Percentiles rank a stretch among this genome's conserved stretches.
Evolutionary conservation across 345 rosid species (phyloP).

Genomic region (Brassica cretica): DNA sequence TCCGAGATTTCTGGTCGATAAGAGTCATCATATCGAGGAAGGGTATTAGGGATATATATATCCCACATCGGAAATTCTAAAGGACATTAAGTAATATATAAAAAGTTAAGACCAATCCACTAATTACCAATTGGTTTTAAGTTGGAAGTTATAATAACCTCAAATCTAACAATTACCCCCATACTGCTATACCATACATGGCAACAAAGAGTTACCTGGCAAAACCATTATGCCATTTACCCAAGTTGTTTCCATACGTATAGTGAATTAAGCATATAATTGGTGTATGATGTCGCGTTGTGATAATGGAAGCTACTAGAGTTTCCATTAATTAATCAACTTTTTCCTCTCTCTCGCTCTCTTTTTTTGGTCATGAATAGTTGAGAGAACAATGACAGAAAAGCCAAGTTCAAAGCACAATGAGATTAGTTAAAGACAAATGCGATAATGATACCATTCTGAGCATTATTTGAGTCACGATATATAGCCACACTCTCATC

Average conservation of each 20-base stretch:
- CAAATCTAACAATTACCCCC: too few species aligned
- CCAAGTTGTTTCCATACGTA: neutral
- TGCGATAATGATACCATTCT: constrained; percentile 35
- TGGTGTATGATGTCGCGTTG: constrained; percentile 24
- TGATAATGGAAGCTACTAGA: constrained; percentile 26
- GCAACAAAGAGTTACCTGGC: neutral
- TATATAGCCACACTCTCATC: constrained; percentile 34
- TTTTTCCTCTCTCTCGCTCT: neutral
- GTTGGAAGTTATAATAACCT: too few species aligned
- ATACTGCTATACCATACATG: neutral
- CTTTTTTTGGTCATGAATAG: constrained; percentile 14
- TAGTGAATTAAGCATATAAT: neutral
- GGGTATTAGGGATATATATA: too few species aligned
- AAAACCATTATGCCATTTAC: neutral
- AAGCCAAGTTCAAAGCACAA: constrained; percentile 29
- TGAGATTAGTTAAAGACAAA: constrained; percentile 9
- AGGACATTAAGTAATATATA: too few species aligned
- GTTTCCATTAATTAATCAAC: constrained; percentile 32
- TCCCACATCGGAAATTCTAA: too few species aligned
- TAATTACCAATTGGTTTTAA: too few species aligned
- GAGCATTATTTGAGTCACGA: constrained; percentile 28
- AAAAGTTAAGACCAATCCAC: too few species aligned
- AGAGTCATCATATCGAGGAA: too few species aligned
- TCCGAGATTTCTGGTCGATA: too few species aligned
- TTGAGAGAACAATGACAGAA: constrained; percentile 13